Evolutionary conservation across 371 early-diverging fungal genomes (phyloP), one percentile per base, ranked within the genome.

Genomic region (Actinomucor elegans): DNA sequence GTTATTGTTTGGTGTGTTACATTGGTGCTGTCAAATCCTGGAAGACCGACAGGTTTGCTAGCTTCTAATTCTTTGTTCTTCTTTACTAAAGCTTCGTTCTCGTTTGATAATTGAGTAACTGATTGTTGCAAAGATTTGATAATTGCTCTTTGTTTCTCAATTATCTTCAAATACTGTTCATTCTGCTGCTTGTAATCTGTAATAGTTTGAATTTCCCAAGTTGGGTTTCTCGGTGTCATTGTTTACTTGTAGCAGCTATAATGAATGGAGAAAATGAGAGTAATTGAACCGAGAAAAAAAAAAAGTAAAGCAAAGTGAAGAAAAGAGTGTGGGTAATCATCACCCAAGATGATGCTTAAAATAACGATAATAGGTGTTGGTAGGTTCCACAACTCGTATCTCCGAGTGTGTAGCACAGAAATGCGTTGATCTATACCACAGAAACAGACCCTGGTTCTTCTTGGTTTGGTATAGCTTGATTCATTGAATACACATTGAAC

Each of bases 91-190:
- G 59, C 48, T 36, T 82, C 80, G 18, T 80, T 73, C 41, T 82
- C 79, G 12, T 64, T 50, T 0, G 66, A 60, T 27, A 77, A 34
- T 47, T 67, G 57, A 21, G 70, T 54, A 4, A 79, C 28, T 21
- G 71, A 71, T 57, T 75, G 73, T 50, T 76, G 77, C 28, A 80
- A 63, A 45, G 84, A 83, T 47, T 87, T 85, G 47, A 93, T 91
- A 33, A 91, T 84, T 36, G 68, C 50, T 53, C 90, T 74, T 66
- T 93, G 94, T 43, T 86, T 82, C 63, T 93, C 91, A 46, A 93
- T 87, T 46, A 92, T 86, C 63, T 83, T 88, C 88, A 91, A 91
- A 29, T 94, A 80, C 61, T 87, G 85, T 20, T 87, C 89, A 48
- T 91, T 92, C 59, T 93, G 90, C n/a, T 33, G 17, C 32, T 48